A percentile compares a stretch with the other conserved stretches of the same genome.
Evolutionary conservation across 2,329 filamentous ascomycete genomes (phyloP).

Genomic region (Elsinoe ampelina): DNA sequence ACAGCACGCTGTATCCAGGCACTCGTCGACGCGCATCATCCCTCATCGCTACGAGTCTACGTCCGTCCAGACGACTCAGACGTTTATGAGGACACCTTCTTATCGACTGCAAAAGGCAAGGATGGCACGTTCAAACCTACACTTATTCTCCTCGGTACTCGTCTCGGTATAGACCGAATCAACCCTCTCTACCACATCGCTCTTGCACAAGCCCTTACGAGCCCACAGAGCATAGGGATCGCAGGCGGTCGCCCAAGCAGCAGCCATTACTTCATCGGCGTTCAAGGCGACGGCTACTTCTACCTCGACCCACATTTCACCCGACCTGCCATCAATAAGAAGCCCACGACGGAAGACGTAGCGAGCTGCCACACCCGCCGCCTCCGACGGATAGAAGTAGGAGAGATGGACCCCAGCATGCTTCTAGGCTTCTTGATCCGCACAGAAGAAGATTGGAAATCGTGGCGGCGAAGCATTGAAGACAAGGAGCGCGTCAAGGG

Average conservation of each 20-base stretch:
- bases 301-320: slow-evolving; percentile 93
- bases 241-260: slow-evolving; percentile 89
- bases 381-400: slow-evolving; percentile 70
- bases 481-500: slow-evolving; percentile 30
- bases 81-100: slow-evolving; percentile 84
- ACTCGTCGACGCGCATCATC: slow-evolving; percentile 56
- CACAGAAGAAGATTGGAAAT: slow-evolving; percentile 71
- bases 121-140: slow-evolving; percentile 67
- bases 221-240: slow-evolving; percentile 89
- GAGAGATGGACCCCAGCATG: slow-evolving; percentile 98
- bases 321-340: slow-evolving; percentile 57
- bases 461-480: slow-evolving; percentile 69
- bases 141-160: slow-evolving; percentile 76
- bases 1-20: slow-evolving; percentile 91
- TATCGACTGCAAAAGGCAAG: slow-evolving; percentile 62
- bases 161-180: slow-evolving; percentile 87
- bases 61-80: slow-evolving; percentile 83
- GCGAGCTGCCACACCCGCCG: slow-evolving; percentile 80
- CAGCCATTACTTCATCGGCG: slow-evolving; percentile 68
- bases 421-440: slow-evolving; percentile 84
- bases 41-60: slow-evolving; percentile 66
- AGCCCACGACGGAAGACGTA: slow-evolving; percentile 58
- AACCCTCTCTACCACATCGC: slow-evolving; percentile 93
- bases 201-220: slow-evolving; percentile 73
- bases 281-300: slow-evolving; percentile 71